Conservation (phyloP, 441 rosid species). For the Arabidopsis lyrata region DNA sequence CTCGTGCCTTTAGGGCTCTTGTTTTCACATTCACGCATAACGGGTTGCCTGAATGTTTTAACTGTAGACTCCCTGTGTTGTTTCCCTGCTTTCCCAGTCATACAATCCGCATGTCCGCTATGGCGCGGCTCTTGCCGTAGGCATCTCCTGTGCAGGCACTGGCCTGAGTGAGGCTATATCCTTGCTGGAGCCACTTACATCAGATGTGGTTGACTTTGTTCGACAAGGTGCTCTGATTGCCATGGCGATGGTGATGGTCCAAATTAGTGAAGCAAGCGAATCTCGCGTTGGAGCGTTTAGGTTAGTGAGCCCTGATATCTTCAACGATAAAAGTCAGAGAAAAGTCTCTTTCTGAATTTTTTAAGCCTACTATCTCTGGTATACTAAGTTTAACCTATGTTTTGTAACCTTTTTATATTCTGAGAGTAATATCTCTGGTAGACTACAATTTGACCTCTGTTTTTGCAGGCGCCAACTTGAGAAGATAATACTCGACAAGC, state of each 20-base stretch:
- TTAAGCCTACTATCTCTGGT: too few species aligned
- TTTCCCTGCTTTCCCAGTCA: constrained; percentile 81
- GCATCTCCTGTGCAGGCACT: constrained; percentile 95
- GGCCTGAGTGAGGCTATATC: constrained; percentile 92
- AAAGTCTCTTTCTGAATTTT: neutral
- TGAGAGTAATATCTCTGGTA: too few species aligned
- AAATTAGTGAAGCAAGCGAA: constrained; percentile 89
- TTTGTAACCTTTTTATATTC: constrained; percentile 24
- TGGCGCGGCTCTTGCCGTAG: constrained; percentile 97
- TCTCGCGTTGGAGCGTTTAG: constrained; percentile 94
- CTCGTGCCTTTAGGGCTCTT: too few species aligned
- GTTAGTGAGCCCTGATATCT: constrained; percentile 50
- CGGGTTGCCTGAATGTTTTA: constrained; percentile 45
- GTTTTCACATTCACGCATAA: neutral
- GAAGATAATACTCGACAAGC: constrained; percentile 60
- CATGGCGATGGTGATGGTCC: constrained; percentile 98
- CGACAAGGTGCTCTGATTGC: constrained; percentile 98
- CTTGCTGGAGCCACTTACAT: constrained; percentile 85
- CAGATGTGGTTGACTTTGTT: constrained; percentile 97
- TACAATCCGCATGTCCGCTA: constrained; percentile 93
- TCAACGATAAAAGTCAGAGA: neutral
- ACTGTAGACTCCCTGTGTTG: constrained; percentile 86
- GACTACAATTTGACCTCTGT: neutral
- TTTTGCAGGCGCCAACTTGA: constrained; percentile 73
- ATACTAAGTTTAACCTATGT: neutral